Conservation (phyloP, 345 rosid species). For the Corchorus capsularis region DNA sequence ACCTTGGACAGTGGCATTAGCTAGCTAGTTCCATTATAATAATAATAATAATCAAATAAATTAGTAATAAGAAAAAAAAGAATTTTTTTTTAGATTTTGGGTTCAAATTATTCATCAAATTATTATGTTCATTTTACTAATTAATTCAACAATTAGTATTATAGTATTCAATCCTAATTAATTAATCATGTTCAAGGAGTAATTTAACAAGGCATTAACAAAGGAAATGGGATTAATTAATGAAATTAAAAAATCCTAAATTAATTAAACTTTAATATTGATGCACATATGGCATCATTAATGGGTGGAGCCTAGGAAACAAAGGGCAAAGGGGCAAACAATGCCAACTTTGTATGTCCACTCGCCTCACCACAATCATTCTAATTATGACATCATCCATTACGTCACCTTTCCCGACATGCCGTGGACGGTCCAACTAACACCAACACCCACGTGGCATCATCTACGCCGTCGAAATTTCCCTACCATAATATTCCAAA, state of each 20-base stretch:
- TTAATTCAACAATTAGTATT: background rate
- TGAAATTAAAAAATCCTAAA: background rate
- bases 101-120: background rate
- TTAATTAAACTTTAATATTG: background rate
- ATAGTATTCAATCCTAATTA: background rate
- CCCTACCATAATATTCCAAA: constrained; percentile 3
- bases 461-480: constrained; percentile 42
- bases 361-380: constrained; percentile 48
- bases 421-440: constrained; percentile 38
- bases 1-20: background rate
- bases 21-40: background rate
- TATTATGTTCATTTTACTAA: background rate
- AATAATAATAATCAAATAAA: too few species aligned
- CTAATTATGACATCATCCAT: constrained; percentile 45
- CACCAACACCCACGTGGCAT: constrained; percentile 47
- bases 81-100: too few species aligned
- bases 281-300: constrained; percentile 7
- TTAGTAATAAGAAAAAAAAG: too few species aligned
- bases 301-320: constrained; percentile 28
- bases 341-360: constrained; percentile 45
- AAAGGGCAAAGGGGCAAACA: constrained; percentile 15
- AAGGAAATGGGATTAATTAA: background rate
- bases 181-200: background rate
- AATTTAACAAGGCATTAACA: background rate
- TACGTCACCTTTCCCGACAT: constrained; percentile 62